Conservation (phyloP, 2,329 filamentous ascomycete genomes). For the Exserohilum rostratum region DNA sequence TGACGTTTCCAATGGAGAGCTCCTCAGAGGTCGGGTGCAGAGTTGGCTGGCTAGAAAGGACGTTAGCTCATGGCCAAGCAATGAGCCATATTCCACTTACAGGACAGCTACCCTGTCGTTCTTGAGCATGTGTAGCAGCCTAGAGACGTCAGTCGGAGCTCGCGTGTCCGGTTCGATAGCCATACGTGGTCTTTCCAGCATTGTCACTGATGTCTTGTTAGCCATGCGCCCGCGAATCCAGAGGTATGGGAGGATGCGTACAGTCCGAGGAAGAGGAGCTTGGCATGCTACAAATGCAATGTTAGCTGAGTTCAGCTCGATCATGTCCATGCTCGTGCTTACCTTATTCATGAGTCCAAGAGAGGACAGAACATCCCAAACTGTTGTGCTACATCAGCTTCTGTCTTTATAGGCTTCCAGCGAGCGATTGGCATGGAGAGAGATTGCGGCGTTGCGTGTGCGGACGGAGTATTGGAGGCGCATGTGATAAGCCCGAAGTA, state of each 20-base stretch:
- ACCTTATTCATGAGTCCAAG: slow-evolving; percentile 86
- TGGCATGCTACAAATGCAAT: slow-evolving; percentile 63
- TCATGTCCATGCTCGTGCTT: slow-evolving; percentile 5
- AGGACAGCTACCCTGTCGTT: slow-evolving; percentile 85
- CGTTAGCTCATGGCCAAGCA: slow-evolving; percentile 9
- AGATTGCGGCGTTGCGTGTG: background rate
- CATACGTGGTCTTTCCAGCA: slow-evolving; percentile 87
- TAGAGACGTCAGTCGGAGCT: slow-evolving; percentile 19
- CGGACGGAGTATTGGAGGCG: background rate
- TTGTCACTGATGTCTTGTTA: slow-evolving; percentile 84
- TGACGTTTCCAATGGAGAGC: slow-evolving; percentile 62
- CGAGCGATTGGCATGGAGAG: background rate
- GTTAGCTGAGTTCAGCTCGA: slow-evolving; percentile 19
- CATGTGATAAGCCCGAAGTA: slow-evolving; percentile 1
- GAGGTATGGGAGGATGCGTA: slow-evolving; percentile 6
- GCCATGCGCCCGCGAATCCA: slow-evolving; percentile 3
- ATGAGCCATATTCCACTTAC: slow-evolving; percentile 56
- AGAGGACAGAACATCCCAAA: slow-evolving; percentile 87
- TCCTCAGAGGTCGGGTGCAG: slow-evolving; percentile 68
- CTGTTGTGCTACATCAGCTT: slow-evolving; percentile 51
- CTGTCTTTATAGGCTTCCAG: background rate
- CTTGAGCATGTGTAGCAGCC: slow-evolving; percentile 91
- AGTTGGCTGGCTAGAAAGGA: slow-evolving; percentile 30
- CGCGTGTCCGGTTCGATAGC: background rate
- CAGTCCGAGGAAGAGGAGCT: slow-evolving; percentile 74